Percentiles rank a stretch among this genome's conserved stretches.
Evolutionary conservation across 345 rosid genomes (phyloP).

Genomic region (Chamaenerion angustifolium): DNA sequence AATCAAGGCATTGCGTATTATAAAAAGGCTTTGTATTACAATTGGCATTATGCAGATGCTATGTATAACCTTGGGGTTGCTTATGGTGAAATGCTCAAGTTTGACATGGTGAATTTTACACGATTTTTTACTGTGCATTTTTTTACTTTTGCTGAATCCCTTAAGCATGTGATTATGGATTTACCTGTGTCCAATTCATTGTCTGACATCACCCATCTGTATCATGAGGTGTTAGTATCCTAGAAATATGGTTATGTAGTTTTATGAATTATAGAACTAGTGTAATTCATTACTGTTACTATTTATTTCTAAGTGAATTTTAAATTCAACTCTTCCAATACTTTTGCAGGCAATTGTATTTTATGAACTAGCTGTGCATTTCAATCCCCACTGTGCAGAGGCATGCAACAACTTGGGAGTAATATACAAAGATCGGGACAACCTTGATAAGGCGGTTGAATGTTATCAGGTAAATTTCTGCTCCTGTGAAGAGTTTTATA

Average conservation of each 20-base stretch:
- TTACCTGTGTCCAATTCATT: too few species aligned
- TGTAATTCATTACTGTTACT: too few species aligned
- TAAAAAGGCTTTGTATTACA: slow-evolving; percentile 92
- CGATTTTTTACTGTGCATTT: background rate
- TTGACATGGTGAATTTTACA: slow-evolving; percentile 56
- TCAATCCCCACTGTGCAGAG: slow-evolving; percentile 98
- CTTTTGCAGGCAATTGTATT: slow-evolving; percentile 86
- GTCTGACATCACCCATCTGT: too few species aligned
- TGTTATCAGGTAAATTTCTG: slow-evolving; percentile 71
- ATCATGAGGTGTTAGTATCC: too few species aligned
- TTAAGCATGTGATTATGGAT: too few species aligned
- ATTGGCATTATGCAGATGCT: slow-evolving; percentile 99
- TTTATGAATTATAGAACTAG: too few species aligned
- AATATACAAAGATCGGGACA: slow-evolving; percentile 96
- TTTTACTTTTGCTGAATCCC: too few species aligned
- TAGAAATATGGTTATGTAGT: too few species aligned
- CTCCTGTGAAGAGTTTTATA: background rate
- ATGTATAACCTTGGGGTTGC: slow-evolving; percentile 99
- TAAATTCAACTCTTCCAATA: slow-evolving; percentile 6
- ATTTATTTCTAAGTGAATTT: background rate
- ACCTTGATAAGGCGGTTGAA: slow-evolving; percentile 98
- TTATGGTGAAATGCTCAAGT: slow-evolving; percentile 98
- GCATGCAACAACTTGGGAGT: slow-evolving; percentile 99
- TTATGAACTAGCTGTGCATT: slow-evolving; percentile 97
- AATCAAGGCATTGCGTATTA: slow-evolving; percentile 88